phyloP scores from a whole-genome alignment of 2,329 filamentous ascomycete genomes.

The Raffaelea albimanens region DNA sequence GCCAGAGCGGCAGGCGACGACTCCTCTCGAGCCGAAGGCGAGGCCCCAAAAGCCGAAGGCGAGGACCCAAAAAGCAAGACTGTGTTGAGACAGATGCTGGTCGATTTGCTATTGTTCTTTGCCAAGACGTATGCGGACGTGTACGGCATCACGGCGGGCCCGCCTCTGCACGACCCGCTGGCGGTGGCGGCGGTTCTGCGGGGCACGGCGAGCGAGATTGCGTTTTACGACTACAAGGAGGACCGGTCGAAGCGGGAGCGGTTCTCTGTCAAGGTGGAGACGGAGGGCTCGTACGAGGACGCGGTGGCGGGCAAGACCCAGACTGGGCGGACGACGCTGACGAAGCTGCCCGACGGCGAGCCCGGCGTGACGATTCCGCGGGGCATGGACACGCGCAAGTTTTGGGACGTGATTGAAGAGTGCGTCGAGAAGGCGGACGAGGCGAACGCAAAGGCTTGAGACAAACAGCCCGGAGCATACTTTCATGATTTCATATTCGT shows the following conservation, averaged over 20 bases:
- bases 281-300: not conserved
- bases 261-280: not conserved
- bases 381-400: not conserved
- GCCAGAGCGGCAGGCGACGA: too few species aligned
- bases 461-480: too few species aligned
- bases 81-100: not conserved
- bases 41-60: not conserved
- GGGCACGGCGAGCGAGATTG: not conserved
- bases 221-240: too few species aligned
- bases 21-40: too few species aligned
- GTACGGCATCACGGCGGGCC: not conserved
- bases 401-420: not conserved
- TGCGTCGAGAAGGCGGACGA: too few species aligned
- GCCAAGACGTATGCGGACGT: not conserved
- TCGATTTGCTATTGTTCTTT: not conserved
- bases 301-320: not conserved
- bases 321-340: not conserved
- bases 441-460: too few species aligned
- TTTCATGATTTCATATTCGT: too few species aligned
- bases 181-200: constrained; percentile 1
- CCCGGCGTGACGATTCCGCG: not conserved
- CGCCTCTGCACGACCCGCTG: constrained; percentile 1
- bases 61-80: not conserved
- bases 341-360: not conserved
- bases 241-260: not conserved